phyloP scores from a whole-genome alignment of 2,329 filamentous ascomycete species.

The Alternaria tenuissima region DNA sequence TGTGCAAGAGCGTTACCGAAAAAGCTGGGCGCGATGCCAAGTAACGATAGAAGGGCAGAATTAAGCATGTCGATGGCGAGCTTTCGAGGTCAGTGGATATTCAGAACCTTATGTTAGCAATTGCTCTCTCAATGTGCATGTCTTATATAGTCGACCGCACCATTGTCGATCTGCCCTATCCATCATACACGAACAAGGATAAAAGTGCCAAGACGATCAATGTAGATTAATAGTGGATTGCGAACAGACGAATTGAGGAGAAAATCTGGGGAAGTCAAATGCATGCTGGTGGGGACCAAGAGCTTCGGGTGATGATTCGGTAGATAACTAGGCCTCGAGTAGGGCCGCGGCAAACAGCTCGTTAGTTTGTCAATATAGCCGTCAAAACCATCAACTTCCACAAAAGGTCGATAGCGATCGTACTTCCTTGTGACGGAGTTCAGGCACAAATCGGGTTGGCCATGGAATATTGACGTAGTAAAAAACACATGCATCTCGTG shows the following conservation, averaged over 20 bases:
- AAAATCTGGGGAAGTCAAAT: neutral
- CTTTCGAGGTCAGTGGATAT: neutral
- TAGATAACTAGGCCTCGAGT: too few relatives aligned
- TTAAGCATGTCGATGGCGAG: conserved; percentile 4
- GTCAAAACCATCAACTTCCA: neutral
- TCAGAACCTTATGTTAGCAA: neutral
- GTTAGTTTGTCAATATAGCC: neutral
- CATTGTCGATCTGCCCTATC: neutral
- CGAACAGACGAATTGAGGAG: neutral
- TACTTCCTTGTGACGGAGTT: neutral
- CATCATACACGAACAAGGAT: neutral
- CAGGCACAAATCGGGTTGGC: neutral
- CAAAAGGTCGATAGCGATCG: neutral
- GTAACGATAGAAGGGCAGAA: conserved; percentile 5
- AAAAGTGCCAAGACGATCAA: neutral
- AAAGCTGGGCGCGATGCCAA: conserved; percentile 6
- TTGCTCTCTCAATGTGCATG: neutral
- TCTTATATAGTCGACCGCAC: neutral
- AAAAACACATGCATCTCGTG: too few relatives aligned
- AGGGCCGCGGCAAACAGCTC: neutral
- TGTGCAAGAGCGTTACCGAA: conserved; percentile 4
- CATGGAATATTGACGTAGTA: too few relatives aligned
- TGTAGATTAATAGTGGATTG: neutral
- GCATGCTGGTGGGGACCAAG: neutral
- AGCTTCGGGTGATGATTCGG: neutral